Evolutionary conservation across 331 rosid genomes (phyloP).

Genomic region (Phaseolus coccineus): DNA sequence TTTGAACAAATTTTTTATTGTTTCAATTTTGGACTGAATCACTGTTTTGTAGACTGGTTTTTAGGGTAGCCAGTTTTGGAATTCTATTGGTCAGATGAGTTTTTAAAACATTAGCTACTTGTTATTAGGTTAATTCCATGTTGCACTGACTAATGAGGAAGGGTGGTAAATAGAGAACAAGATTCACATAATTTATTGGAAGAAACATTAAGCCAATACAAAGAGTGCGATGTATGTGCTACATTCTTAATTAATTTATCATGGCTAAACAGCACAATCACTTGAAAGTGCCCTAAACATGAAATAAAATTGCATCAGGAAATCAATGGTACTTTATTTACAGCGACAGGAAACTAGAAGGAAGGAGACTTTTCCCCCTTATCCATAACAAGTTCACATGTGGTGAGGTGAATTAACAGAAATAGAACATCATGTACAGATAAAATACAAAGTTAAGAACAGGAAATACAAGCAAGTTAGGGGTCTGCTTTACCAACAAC

Average conservation of each 20-base stretch:
- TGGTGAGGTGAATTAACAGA: slow-evolving; percentile 50
- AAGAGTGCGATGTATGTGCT: not conserved
- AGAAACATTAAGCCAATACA: not conserved
- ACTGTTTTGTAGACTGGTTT: no score
- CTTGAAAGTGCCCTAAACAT: slow-evolving; percentile 1
- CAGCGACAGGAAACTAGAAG: slow-evolving; percentile 48
- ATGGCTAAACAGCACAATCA: slow-evolving; percentile 8
- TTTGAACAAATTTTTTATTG: no score
- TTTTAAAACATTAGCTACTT: no score
- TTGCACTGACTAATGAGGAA: not conserved
- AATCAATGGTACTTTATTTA: slow-evolving; percentile 53
- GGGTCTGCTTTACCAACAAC: slow-evolving; percentile 81
- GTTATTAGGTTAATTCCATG: not conserved
- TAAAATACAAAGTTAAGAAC: slow-evolving; percentile 27
- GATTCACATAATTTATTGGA: not conserved
- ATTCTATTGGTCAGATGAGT: no score
- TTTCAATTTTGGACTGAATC: no score
- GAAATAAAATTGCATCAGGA: slow-evolving; percentile 40
- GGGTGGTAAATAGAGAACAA: not conserved
- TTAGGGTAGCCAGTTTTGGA: no score
- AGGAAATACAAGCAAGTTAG: slow-evolving; percentile 40
- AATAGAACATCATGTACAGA: slow-evolving; percentile 62
- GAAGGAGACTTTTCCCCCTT: slow-evolving; percentile 44
- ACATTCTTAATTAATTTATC: not conserved
- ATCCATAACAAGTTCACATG: slow-evolving; percentile 49